Conservation (phyloP, 768 basidiomycete genomes). For the Lactarius sp. region DNA sequence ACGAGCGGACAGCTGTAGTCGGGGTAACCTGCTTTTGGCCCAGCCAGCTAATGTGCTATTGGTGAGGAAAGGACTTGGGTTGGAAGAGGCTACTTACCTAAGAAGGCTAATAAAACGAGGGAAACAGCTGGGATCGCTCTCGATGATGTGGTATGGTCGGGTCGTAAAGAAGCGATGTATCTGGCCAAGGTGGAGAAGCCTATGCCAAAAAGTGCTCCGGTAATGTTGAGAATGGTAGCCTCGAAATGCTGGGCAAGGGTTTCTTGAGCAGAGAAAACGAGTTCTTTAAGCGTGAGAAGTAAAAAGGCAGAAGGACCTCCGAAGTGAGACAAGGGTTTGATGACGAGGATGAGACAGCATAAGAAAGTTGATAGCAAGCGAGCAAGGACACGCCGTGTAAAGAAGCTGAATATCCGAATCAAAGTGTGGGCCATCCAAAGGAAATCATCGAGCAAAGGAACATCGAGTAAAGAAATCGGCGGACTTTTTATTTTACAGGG, state of each 20-base stretch:
- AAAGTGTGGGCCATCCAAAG: slow-evolving; percentile 1
- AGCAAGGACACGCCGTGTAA: slow-evolving; percentile 36
- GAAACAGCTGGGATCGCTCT: slow-evolving; percentile 40
- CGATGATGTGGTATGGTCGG: slow-evolving; percentile 29
- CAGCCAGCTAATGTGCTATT: slow-evolving; percentile 33
- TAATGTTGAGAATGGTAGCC: slow-evolving; percentile 39
- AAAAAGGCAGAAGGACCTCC: slow-evolving; percentile 41
- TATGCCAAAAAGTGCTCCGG: slow-evolving; percentile 40
- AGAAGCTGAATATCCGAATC: slow-evolving; percentile 15
- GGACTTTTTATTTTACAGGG: too few relatives aligned
- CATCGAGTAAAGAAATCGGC: too few relatives aligned
- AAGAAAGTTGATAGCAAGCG: slow-evolving; percentile 42
- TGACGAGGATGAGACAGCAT: slow-evolving; percentile 37
- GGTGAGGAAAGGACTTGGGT: neutral
- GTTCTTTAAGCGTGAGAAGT: slow-evolving; percentile 38
- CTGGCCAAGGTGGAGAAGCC: slow-evolving; percentile 36
- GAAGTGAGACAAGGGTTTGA: slow-evolving; percentile 38
- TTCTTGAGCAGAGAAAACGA: slow-evolving; percentile 44
- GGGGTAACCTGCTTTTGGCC: slow-evolving; percentile 43
- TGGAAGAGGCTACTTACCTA: slow-evolving; percentile 29
- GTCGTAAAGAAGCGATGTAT: slow-evolving; percentile 32
- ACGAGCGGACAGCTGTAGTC: slow-evolving; percentile 41
- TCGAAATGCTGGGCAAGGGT: slow-evolving; percentile 47
- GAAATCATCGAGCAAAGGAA: neutral
- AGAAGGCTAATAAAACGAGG: slow-evolving; percentile 37